Evolutionary conservation across 352 stramenopile species (phyloP), one percentile per base, ranked within the genome.

Genomic region (Phytopythium chamaehyphon): DNA sequence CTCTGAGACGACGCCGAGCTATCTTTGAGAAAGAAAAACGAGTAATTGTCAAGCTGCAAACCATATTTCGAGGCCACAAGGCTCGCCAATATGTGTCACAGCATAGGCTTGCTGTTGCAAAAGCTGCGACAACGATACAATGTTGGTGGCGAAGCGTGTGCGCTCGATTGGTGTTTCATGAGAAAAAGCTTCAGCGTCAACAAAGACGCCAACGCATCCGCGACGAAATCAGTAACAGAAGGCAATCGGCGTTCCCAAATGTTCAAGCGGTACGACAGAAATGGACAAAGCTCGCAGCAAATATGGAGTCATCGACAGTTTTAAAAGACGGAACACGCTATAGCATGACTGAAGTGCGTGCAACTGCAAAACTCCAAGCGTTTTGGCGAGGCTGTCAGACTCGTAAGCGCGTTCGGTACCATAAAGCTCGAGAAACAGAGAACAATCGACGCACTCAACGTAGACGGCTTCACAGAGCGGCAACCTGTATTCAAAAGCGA

Each of bases 11-110:
- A 4, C 73, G 76, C 6, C 67, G 79, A 9, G 72, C 67, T 37
- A 64, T 71, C 18, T 90, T 90, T 61, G 76, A 90, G 26, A 58
- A 71, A 8, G 79, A 90, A 39, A 88, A 88, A 26, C 21, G 22
- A 31, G 73, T 73, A 26, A 78, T 86, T 24, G 14, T 83, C 0
- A 63, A 71, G 28, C 58, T 90, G 3, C 79, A 90, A 54, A 66
- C 79, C 8, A 57, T 70, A 33, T 86, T 59, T 50, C 72, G 79
- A 11, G 70, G 73, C 8, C 65, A 64, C 22, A 38, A 72, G 40
- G 62, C 67, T 1, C 73, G 70, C 14, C 61, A 44, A 57, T 63
- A 51, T 22, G 62, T 59, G 36, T 47, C 26, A 6, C 47, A 57
- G 6, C 57, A 86, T 33, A 61, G 57, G 11, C 1, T 46, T 0